Percentiles rank a stretch among this genome's conserved stretches.
These are phyloP conservation scores for Auriscalpium orientale DNA, from an alignment of 768 basidiomycete species.

Conservation along the genomic window DNA sequence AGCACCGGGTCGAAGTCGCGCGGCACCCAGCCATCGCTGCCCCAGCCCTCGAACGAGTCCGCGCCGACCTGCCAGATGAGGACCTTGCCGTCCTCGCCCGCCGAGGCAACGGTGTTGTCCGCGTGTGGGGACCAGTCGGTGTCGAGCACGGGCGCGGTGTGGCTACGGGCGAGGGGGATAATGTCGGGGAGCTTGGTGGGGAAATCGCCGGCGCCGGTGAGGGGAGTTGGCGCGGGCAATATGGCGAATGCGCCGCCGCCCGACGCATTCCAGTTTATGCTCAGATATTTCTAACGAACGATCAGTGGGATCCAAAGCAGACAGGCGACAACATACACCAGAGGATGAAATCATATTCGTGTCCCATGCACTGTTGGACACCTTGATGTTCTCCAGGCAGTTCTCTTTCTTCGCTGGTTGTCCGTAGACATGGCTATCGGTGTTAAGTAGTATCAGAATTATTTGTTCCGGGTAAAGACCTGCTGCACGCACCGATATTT, in stretches of 20 bases:
- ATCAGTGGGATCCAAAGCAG: background rate
- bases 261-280: conserved; percentile 90
- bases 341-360: conserved; percentile 88
- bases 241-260: conserved; percentile 95
- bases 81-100: conserved; percentile 89
- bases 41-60: conserved; percentile 75
- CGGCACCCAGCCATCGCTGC: conserved; percentile 73
- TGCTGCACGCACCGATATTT: background rate
- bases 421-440: conserved; percentile 80
- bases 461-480: too few relatives aligned
- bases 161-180: conserved; percentile 84
- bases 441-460: background rate
- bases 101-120: conserved; percentile 84
- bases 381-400: conserved; percentile 73
- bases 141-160: conserved; percentile 81
- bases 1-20: conserved; percentile 81
- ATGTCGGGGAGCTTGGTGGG: conserved; percentile 85
- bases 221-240: conserved; percentile 76
- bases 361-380: conserved; percentile 91
- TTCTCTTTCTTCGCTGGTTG: conserved; percentile 82
- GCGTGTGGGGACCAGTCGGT: conserved; percentile 96
- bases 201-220: conserved; percentile 43
- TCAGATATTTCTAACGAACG: conserved; percentile 49
- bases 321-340: conserved; percentile 40
- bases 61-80: conserved; percentile 84